phyloP scores from a whole-genome alignment of 2,329 filamentous ascomycete species.

The Penicillium oxalicum region DNA sequence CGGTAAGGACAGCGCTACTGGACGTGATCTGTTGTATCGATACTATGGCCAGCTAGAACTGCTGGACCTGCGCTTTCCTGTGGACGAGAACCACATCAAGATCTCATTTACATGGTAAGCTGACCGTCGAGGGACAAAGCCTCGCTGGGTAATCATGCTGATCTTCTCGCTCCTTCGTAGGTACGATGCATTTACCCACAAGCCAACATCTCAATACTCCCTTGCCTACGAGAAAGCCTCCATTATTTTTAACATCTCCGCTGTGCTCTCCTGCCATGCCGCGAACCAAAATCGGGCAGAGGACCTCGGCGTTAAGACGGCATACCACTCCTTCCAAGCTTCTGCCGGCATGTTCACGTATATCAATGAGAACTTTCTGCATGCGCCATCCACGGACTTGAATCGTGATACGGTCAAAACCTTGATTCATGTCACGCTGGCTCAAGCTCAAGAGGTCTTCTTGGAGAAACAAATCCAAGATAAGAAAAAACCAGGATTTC shows the following conservation, averaged over 20 bases:
- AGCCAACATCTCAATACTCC: conserved; percentile 93
- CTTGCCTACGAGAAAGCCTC: conserved; percentile 97
- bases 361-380: conserved; percentile 98
- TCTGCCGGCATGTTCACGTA: conserved; percentile 99
- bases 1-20: conserved; percentile 90
- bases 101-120: conserved; percentile 93
- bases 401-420: conserved; percentile 95
- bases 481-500: conserved; percentile 81
- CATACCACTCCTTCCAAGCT: conserved; percentile 97
- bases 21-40: conserved; percentile 85
- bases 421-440: conserved; percentile 84
- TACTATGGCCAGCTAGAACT: conserved; percentile 98
- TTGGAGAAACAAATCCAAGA: conserved; percentile 92
- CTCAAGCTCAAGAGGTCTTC: conserved; percentile 95
- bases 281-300: conserved; percentile 87
- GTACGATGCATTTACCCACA: conserved; percentile 99
- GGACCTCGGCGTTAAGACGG: conserved; percentile 87
- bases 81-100: conserved; percentile 98
- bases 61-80: conserved; percentile 87
- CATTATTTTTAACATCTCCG: conserved; percentile 99
- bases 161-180: conserved; percentile 41
- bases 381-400: conserved; percentile 92
- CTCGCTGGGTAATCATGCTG: not conserved
- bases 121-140: no score
- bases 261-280: conserved; percentile 91